These are phyloP conservation scores for Entoloma clypeatum DNA, from an alignment of 1,284 basidiomycete species.

Conservation along the genomic window DNA sequence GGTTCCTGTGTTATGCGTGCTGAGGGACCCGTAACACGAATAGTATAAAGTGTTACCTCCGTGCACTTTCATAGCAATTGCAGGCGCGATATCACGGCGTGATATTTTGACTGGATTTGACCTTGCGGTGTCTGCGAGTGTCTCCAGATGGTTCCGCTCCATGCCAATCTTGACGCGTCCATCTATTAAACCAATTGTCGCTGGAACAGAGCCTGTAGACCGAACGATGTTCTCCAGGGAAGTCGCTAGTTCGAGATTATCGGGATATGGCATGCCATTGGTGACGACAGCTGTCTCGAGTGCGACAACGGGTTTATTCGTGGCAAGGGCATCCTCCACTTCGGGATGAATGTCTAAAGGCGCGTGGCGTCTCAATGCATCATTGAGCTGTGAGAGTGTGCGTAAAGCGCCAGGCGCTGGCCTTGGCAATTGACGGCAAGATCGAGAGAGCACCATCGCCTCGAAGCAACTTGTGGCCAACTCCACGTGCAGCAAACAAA, in stretches of 20 bases:
- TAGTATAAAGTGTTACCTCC: conserved; percentile 50
- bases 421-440: neutral
- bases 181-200: conserved; percentile 84
- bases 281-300: conserved; percentile 91
- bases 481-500: neutral
- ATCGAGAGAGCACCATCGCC: conserved; percentile 5
- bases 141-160: conserved; percentile 58
- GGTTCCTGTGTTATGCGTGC: conserved; percentile 38
- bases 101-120: conserved; percentile 76
- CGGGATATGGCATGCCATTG: conserved; percentile 84
- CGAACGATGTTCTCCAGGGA: conserved; percentile 81
- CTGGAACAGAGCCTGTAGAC: conserved; percentile 75
- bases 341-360: conserved; percentile 76
- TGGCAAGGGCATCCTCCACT: conserved; percentile 66
- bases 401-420: conserved; percentile 4
- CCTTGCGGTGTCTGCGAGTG: conserved; percentile 61
- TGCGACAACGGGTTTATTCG: conserved; percentile 61
- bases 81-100: conserved; percentile 81
- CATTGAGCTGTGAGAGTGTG: conserved; percentile 16
- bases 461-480: neutral
- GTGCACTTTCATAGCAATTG: conserved; percentile 63
- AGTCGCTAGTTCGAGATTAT: conserved; percentile 70
- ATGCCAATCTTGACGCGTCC: conserved; percentile 89
- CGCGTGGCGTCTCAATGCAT: conserved; percentile 24
- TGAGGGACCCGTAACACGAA: neutral